Percentiles rank a stretch among this genome's conserved stretches.
phyloP scores from a whole-genome alignment of 495 filamentous ascomycete species.

The Endocarpon pusillum region DNA sequence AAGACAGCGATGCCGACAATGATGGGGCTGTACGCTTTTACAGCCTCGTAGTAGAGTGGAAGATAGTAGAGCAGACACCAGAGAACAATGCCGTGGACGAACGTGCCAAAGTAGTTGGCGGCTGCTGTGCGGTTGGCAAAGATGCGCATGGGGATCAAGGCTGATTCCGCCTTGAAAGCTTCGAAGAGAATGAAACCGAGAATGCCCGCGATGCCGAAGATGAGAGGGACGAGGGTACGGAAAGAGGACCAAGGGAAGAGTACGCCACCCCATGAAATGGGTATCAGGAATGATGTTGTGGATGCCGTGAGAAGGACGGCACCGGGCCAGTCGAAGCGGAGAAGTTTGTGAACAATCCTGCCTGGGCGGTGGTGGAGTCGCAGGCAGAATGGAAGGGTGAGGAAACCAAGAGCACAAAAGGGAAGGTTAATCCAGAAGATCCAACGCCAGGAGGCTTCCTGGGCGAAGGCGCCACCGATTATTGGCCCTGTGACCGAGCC shows the following conservation, averaged over 20 bases:
- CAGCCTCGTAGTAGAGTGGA: slow-evolving; percentile 34
- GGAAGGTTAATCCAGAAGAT: slow-evolving; percentile 17
- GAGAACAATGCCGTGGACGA: slow-evolving; percentile 33
- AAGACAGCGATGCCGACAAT: slow-evolving; percentile 30
- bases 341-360: slow-evolving; percentile 6
- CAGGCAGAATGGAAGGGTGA: slow-evolving; percentile 8
- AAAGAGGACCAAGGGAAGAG: slow-evolving; percentile 30
- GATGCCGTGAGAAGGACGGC: slow-evolving; percentile 17
- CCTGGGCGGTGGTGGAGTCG: too few species aligned
- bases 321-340: slow-evolving; percentile 21
- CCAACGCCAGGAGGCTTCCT: slow-evolving; percentile 16
- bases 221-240: slow-evolving; percentile 31
- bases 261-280: slow-evolving; percentile 28
- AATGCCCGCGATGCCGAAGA: slow-evolving; percentile 20
- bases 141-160: slow-evolving; percentile 31
- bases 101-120: slow-evolving; percentile 23
- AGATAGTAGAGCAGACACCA: slow-evolving; percentile 32
- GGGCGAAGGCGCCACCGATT: slow-evolving; percentile 16
- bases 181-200: slow-evolving; percentile 22
- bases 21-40: slow-evolving; percentile 30
- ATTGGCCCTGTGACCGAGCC: slow-evolving; percentile 17
- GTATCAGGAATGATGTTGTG: slow-evolving; percentile 22
- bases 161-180: slow-evolving; percentile 20
- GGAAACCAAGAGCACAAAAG: slow-evolving; percentile 7
- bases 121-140: slow-evolving; percentile 31